Base-by-base conservation (phyloP, 73 alveolate genomes). In the Paraurostyla sp. region DNA sequence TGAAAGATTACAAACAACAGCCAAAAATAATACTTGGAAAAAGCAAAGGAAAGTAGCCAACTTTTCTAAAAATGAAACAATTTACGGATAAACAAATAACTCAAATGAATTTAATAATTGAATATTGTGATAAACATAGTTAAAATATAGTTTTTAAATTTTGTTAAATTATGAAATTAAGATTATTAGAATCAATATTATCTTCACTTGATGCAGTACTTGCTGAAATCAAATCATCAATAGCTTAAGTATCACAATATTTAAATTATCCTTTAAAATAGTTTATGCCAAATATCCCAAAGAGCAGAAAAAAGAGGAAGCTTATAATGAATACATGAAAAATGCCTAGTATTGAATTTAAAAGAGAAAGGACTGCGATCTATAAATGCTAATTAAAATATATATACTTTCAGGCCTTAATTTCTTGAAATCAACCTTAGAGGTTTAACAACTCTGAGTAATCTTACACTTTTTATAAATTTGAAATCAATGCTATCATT, bases 391-490 rank as follows among this genome's bases (percentile, higher is more conserved):
- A 30, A 22, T 52, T 18, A 15, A 52, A 15, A 6, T 4, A 75
- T 22, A 78, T 18, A 6, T 50, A 89, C 93, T 91, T 82, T 93
- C 29, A 95, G 62, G 40, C 96, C 93, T 49, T 90, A 93, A 62
- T 88, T 94, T 51, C 96, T 78, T 25, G 95, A 82, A 16, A 93
- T 93, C 56, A 93, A 60, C 43, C 97, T 76, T n/a, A 94, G 78
- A 7, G 96, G 96, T 23, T 96, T 33, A 46, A 95, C 84, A 20
- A 94, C 94, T 91, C 96, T 83, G 3, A 83, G 63, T 40, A 65
- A 42, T 42, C 92, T 40, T 15, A 93, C 54, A 13, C 89, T 73
- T 51, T 91, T 83, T 60, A 95, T 76, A 25, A 71, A 73, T 23
- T 80, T 27, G 32, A 50, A 48, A 52, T 80, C 73, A 36, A 88